These are phyloP conservation scores for Diaporthe vaccinii DNA, from an alignment of 2,329 filamentous ascomycete genomes.

Conservation along the genomic window DNA sequence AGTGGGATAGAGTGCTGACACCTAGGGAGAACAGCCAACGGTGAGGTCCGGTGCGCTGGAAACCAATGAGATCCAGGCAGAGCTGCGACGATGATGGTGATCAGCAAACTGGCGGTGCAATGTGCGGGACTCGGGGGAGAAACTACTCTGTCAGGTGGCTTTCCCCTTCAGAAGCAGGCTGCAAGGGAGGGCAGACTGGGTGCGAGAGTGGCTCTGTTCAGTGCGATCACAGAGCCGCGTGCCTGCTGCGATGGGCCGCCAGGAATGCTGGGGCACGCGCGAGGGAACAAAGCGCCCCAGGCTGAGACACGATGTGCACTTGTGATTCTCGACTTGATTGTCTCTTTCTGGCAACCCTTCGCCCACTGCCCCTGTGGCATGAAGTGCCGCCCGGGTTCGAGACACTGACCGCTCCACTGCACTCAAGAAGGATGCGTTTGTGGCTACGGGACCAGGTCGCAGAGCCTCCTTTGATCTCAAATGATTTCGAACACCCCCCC, in stretches of 20 bases:
- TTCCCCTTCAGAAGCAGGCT: not conserved
- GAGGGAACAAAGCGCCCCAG: not conserved
- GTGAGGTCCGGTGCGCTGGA: constrained; percentile 26
- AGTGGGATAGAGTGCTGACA: constrained; percentile 27
- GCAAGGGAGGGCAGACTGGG: not conserved
- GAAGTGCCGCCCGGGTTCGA: not conserved
- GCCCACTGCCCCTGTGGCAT: not conserved
- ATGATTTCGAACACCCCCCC: not conserved
- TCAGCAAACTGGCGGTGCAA: not conserved
- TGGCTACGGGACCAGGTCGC: constrained; percentile 19
- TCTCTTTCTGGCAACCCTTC: not conserved
- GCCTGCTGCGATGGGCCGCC: constrained; percentile 2
- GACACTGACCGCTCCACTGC: constrained; percentile 21
- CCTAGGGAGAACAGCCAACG: constrained; percentile 12
- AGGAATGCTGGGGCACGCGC: constrained; percentile 23
- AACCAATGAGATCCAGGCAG: constrained; percentile 3
- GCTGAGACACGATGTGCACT: constrained; percentile 11
- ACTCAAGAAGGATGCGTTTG: constrained; percentile 3
- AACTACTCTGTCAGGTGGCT: not conserved
- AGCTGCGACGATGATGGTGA: not conserved
- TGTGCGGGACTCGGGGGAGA: not conserved
- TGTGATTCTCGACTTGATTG: constrained; percentile 22
- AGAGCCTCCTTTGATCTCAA: constrained; percentile 9
- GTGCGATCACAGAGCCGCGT: not conserved
- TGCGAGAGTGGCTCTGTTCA: not conserved